Percentiles rank a stretch among this genome's conserved stretches.
These are phyloP conservation scores for Solanum hybrid DNA, from an alignment of 305 asterid genomes.

Conservation along the genomic window DNA sequence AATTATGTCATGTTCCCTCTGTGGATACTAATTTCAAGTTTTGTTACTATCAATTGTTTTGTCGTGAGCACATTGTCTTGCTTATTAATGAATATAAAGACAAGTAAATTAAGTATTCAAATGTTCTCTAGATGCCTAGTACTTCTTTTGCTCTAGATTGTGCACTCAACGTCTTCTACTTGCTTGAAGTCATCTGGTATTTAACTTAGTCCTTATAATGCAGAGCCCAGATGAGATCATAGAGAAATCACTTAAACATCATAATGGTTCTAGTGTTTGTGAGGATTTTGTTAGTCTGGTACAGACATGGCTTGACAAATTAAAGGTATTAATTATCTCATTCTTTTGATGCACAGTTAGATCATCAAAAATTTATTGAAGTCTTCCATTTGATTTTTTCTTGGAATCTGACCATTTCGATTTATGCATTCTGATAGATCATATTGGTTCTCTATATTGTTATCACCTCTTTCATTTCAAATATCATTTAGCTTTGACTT, in stretches of 20 bases:
- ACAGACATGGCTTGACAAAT: conserved; percentile 68
- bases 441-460: background rate
- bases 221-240: conserved; percentile 89
- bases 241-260: conserved; percentile 65
- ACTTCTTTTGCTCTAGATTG: background rate
- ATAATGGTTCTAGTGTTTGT: conserved; percentile 63
- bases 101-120: background rate
- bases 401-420: background rate
- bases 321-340: conserved; percentile 45
- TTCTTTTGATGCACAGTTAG: background rate
- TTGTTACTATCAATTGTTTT: background rate
- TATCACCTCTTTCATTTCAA: background rate
- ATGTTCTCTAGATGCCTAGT: background rate
- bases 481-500: background rate
- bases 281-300: conserved; percentile 76
- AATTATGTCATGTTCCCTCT: background rate
- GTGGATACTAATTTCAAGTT: background rate
- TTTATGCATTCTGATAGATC: background rate
- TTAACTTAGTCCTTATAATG: conserved; percentile 21
- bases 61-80: background rate
- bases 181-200: background rate
- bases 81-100: background rate
- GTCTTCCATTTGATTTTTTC: background rate
- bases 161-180: conserved; percentile 1
- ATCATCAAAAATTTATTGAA: background rate